These are phyloP conservation scores for Cymbopogon flexuosus DNA, from an alignment of 202 grass and related monocot species.

Conservation along the genomic window DNA sequence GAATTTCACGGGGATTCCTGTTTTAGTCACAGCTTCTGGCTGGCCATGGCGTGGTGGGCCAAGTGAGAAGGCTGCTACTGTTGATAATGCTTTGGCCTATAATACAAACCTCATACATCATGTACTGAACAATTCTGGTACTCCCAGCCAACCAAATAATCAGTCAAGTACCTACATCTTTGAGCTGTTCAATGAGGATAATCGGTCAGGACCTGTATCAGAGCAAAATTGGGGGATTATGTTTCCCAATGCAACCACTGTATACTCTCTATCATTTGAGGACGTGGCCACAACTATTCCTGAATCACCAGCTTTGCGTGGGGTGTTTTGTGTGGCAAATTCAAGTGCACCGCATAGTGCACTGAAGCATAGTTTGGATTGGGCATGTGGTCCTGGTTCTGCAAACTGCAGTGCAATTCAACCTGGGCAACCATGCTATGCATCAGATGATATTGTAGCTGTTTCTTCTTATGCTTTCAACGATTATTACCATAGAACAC, in stretches of 20 bases:
- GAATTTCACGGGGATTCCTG: conserved; percentile 78
- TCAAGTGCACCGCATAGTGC: conserved; percentile 53
- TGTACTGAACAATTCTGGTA: conserved; percentile 84
- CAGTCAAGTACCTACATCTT: conserved; percentile 74
- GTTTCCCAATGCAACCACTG: conserved; percentile 56
- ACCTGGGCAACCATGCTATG: conserved; percentile 76
- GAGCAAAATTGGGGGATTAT: conserved; percentile 91
- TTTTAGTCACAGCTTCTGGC: conserved; percentile 86
- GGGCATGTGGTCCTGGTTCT: conserved; percentile 94
- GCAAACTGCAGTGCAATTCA: conserved; percentile 95
- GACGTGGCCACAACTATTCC: conserved; percentile 36
- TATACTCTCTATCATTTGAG: conserved; percentile 82
- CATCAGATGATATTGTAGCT: conserved; percentile 67
- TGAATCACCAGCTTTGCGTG: conserved; percentile 52
- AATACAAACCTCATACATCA: conserved; percentile 91
- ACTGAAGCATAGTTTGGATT: conserved; percentile 92
- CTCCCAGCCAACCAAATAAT: conserved; percentile 65
- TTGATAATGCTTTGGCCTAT: conserved; percentile 94
- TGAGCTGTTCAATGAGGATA: conserved; percentile 95
- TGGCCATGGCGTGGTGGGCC: conserved; percentile 77
- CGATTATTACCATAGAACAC: conserved; percentile 92
- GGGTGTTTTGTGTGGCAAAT: conserved; percentile 88
- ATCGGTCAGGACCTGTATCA: conserved; percentile 46
- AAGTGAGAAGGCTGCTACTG: conserved; percentile 78
- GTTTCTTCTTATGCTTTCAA: conserved; percentile 94